Evolutionary conservation across 2,329 filamentous ascomycete species (phyloP).

Genomic region (Plectosphaerella sp.): DNA sequence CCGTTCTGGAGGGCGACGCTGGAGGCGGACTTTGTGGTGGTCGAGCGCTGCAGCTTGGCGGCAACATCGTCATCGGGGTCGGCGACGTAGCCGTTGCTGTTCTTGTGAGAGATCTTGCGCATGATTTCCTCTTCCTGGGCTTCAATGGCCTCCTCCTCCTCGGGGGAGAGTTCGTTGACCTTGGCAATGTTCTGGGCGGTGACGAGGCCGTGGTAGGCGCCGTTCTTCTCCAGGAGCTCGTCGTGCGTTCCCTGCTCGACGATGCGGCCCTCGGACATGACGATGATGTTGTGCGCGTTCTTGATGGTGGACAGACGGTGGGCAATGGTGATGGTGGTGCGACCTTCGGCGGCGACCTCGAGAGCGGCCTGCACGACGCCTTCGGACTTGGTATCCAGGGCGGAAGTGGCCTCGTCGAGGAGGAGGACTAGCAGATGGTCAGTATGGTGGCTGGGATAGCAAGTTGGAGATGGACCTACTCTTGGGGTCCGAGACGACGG

Average conservation of each 20-base stretch:
- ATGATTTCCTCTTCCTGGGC: conserved; percentile 46
- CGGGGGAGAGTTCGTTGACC: conserved; percentile 46
- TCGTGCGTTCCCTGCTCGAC: conserved; percentile 90
- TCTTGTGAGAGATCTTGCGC: conserved; percentile 32
- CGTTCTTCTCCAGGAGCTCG: conserved; percentile 63
- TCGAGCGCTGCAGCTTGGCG: conserved; percentile 50
- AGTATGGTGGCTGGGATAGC: neutral
- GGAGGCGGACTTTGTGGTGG: conserved; percentile 58
- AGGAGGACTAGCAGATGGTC: conserved; percentile 57
- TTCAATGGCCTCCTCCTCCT: conserved; percentile 47
- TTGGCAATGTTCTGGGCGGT: conserved; percentile 79
- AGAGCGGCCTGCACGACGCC: conserved; percentile 90
- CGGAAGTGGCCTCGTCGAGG: conserved; percentile 91
- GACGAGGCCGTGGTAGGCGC: conserved; percentile 80
- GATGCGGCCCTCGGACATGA: conserved; percentile 81
- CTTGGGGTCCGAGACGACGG: conserved; percentile 86
- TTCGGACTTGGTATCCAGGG: conserved; percentile 91
- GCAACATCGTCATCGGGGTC: conserved; percentile 61
- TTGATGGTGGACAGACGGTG: conserved; percentile 93
- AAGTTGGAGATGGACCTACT: conserved; percentile 30
- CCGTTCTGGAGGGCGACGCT: conserved; percentile 63
- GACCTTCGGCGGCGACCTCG: conserved; percentile 76
- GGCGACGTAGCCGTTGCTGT: conserved; percentile 28
- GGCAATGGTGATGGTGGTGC: conserved; percentile 94
- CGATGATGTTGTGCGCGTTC: conserved; percentile 92